These are phyloP conservation scores for Barnettozyma sucrosica DNA, from an alignment of 805 yeast species.

Conservation along the genomic window DNA sequence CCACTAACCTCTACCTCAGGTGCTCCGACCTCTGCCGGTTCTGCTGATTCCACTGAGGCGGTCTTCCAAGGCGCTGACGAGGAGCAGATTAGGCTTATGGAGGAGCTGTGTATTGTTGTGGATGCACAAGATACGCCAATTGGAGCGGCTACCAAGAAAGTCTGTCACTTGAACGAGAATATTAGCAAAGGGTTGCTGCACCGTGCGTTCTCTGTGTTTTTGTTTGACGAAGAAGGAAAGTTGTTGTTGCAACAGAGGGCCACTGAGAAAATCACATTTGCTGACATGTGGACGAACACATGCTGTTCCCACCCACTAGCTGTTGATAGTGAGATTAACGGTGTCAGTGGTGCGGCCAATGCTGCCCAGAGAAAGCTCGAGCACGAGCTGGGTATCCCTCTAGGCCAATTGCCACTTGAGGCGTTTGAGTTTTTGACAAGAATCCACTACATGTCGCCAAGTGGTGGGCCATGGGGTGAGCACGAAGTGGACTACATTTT, in stretches of 20 bases:
- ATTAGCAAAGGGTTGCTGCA: conserved; percentile 84
- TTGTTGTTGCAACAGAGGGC: conserved; percentile 93
- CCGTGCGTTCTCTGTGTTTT: conserved; percentile 93
- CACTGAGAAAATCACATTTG: conserved; percentile 92
- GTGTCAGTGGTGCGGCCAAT: conserved; percentile 70
- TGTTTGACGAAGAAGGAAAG: conserved; percentile 72
- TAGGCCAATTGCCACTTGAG: conserved; percentile 52
- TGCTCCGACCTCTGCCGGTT: conserved; percentile 35
- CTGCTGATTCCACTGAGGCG: conserved; percentile 29
- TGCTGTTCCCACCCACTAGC: conserved; percentile 98
- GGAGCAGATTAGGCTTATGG: conserved; percentile 93
- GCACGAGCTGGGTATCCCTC: conserved; percentile 85
- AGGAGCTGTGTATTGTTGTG: conserved; percentile 89
- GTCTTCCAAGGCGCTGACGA: conserved; percentile 85
- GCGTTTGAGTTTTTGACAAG: conserved; percentile 81
- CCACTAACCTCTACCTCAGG: conserved; percentile 60
- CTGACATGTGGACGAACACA: conserved; percentile 97
- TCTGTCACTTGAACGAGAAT: conserved; percentile 83
- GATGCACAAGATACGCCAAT: conserved; percentile 83
- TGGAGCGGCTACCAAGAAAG: conserved; percentile 91
- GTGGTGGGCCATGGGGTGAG: conserved; percentile 88
- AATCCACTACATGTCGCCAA: conserved; percentile 90
- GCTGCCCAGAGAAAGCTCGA: conserved; percentile 92
- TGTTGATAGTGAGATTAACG: conserved; percentile 60
- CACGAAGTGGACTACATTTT: conserved; percentile 96